Base-by-base conservation (phyloP, 1,284 basidiomycete species). In the Apiotrichum porosum region DNA sequence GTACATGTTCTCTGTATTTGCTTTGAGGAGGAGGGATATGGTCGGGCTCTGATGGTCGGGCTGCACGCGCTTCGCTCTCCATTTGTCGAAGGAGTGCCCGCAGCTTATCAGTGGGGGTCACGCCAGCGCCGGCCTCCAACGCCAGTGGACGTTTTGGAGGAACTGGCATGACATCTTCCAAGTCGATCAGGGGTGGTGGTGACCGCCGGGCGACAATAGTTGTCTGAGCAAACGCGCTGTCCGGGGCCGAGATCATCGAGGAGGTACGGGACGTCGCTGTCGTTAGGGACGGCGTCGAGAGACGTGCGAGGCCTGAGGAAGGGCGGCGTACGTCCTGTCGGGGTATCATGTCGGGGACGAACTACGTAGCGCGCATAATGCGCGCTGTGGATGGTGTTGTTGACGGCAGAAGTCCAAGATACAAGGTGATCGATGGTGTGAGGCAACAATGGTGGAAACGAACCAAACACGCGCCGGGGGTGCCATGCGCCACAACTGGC, bases 101-200 rank as follows among this genome's bases (percentile, higher is more conserved):
- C n/a, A 57, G 40, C 41, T 48, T 57, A 12, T 57, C 54, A 3
- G 42, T 36, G 14, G 54, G 42, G 1, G 54, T 51, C 18, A 52
- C 32, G 14, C 54, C 50, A 9, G 44, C 49, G 4, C 49, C 47
- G 9, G 47, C 33, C 15, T 51, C 37, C 28, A 33, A 19, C 14
- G 49, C 47, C 15, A 51, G 42, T 2, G 42, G 52, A 4, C 22
- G 34, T 9, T 26, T 30, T 18, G 40, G 6, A 26, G 36, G 36
- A 19, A 6, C 39, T 24, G 1, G 21, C 38, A 17, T 21, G 14
- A 5, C 42, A 26, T 50, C 44, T 19, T 46, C 52, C 13, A 52
- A 35, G 23, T 55, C 52, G 32, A 53, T 53, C 13, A 54, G 41
- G 9, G 47, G 44, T 8, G 52, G 51, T 4, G 47, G 41, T 22